phyloP scores from a whole-genome alignment of 2,329 filamentous ascomycete genomes.

The Colletotrichum ledebouriae region DNA sequence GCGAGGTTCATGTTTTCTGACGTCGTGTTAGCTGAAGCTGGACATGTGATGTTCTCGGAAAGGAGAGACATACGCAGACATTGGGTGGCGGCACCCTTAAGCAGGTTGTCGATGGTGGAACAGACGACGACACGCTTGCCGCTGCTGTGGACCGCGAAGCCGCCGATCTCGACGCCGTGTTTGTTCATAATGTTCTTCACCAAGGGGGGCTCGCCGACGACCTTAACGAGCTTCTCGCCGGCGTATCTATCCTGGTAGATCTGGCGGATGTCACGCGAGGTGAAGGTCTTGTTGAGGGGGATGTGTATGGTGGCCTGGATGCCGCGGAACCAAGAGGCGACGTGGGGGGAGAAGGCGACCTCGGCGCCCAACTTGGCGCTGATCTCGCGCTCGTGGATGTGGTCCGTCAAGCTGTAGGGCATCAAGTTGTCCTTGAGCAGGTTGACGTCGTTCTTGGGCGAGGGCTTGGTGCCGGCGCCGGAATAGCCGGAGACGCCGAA shows the following conservation, averaged over 20 bases:
- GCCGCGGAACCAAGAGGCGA: constrained; percentile 96
- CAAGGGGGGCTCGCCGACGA: constrained; percentile 85
- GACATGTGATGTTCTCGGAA: neutral
- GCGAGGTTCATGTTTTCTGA: constrained; percentile 93
- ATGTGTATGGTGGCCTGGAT: constrained; percentile 94
- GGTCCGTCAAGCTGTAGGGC: constrained; percentile 90
- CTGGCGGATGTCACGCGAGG: constrained; percentile 90
- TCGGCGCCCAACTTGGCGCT: constrained; percentile 79
- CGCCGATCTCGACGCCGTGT: constrained; percentile 94
- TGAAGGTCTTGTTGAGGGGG: constrained; percentile 88
- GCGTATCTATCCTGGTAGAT: constrained; percentile 97
- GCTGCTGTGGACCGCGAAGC: constrained; percentile 90
- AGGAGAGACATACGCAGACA: constrained; percentile 79
- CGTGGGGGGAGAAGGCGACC: constrained; percentile 92
- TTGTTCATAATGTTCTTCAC: constrained; percentile 88
- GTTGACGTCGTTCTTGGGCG: constrained; percentile 91
- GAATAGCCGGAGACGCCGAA: constrained; percentile 97
- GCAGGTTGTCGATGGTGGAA: constrained; percentile 91
- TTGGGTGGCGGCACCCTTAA: constrained; percentile 94
- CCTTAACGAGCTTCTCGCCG: constrained; percentile 94
- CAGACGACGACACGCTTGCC: constrained; percentile 96
- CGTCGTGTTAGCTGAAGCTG: neutral
- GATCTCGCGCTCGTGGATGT: constrained; percentile 96
- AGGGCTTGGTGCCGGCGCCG: constrained; percentile 93
- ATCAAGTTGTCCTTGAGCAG: constrained; percentile 89